phyloP scores from a whole-genome alignment of 345 rosid species.

The Laguncularia racemosa region DNA sequence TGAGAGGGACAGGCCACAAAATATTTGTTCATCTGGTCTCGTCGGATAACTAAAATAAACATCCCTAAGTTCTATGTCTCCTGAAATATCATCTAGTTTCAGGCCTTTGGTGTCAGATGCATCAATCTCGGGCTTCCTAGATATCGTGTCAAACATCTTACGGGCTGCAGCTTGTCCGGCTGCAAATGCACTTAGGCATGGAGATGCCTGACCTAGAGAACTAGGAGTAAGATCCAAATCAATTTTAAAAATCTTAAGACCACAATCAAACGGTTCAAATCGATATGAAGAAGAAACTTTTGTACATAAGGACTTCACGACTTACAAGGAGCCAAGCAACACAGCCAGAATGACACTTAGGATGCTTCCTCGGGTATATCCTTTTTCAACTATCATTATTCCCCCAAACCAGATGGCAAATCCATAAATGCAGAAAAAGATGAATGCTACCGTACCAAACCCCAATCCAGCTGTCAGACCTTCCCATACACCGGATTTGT shows the following conservation, averaged over 20 bases:
- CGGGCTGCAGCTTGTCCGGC: slow-evolving; percentile 30
- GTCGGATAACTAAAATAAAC: slow-evolving; percentile 35
- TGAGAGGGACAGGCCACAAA: slow-evolving; percentile 22
- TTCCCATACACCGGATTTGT: slow-evolving; percentile 23
- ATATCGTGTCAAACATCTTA: slow-evolving; percentile 33
- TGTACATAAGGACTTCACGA: background rate
- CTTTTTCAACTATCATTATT: slow-evolving; percentile 37
- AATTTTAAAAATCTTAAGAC: too few relatives aligned
- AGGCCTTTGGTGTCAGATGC: slow-evolving; percentile 20
- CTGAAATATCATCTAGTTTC: slow-evolving; percentile 19
- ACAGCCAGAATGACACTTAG: slow-evolving; percentile 31
- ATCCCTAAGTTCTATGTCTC: slow-evolving; percentile 25
- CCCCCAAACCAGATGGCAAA: slow-evolving; percentile 49
- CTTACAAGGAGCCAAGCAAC: slow-evolving; percentile 38
- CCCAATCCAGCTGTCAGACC: slow-evolving; percentile 38
- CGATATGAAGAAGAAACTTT: background rate
- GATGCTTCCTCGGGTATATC: slow-evolving; percentile 35
- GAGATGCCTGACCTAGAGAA: slow-evolving; percentile 37
- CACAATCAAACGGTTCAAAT: background rate
- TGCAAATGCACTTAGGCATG: slow-evolving; percentile 31
- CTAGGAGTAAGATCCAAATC: slow-evolving; percentile 9
- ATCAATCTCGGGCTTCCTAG: slow-evolving; percentile 27
- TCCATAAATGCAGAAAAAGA: slow-evolving; percentile 21
- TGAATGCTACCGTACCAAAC: slow-evolving; percentile 16
- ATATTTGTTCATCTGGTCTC: slow-evolving; percentile 29